phyloP scores from a whole-genome alignment of 495 filamentous ascomycete species.

The Xylaria bambusicola region DNA sequence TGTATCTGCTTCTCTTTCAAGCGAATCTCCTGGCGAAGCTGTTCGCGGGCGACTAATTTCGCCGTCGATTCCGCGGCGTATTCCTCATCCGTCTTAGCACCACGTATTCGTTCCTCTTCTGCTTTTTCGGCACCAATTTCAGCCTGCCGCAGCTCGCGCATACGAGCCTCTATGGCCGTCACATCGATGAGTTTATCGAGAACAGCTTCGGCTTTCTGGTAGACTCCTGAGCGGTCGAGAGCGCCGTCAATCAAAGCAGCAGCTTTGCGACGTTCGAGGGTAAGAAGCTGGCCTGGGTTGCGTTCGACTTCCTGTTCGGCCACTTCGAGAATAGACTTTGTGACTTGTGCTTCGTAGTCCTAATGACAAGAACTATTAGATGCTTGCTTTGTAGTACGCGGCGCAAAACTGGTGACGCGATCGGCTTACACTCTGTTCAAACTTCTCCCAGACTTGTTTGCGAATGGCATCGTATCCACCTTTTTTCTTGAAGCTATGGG shows the following conservation, averaged over 20 bases:
- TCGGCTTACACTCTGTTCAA: conserved; percentile 68
- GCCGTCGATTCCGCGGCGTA: conserved; percentile 72
- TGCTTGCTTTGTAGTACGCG: not conserved
- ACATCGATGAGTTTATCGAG: conserved; percentile 69
- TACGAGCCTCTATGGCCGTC: conserved; percentile 64
- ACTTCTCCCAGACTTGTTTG: conserved; percentile 78
- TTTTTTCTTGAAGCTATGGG: conserved; percentile 87
- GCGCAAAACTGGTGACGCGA: not conserved
- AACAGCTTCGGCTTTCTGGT: conserved; percentile 68
- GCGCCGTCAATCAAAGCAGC: conserved; percentile 84
- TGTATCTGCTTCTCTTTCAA: conserved; percentile 63
- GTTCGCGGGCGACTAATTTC: conserved; percentile 65
- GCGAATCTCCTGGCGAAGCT: conserved; percentile 63
- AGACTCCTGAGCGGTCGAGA: conserved; percentile 78
- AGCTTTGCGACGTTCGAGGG: conserved; percentile 76
- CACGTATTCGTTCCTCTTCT: conserved; percentile 64
- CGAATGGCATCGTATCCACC: conserved; percentile 84
- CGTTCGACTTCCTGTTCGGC: conserved; percentile 81
- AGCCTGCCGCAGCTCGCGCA: conserved; percentile 66
- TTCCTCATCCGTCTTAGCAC: conserved; percentile 79
- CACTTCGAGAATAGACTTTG: conserved; percentile 64
- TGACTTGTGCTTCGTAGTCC: conserved; percentile 70
- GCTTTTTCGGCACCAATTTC: conserved; percentile 78
- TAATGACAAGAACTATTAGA: conserved; percentile 31
- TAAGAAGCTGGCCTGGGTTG: conserved; percentile 69